Base-by-base conservation (phyloP, 1,284 basidiomycete genomes). In the Boletus smithii region DNA sequence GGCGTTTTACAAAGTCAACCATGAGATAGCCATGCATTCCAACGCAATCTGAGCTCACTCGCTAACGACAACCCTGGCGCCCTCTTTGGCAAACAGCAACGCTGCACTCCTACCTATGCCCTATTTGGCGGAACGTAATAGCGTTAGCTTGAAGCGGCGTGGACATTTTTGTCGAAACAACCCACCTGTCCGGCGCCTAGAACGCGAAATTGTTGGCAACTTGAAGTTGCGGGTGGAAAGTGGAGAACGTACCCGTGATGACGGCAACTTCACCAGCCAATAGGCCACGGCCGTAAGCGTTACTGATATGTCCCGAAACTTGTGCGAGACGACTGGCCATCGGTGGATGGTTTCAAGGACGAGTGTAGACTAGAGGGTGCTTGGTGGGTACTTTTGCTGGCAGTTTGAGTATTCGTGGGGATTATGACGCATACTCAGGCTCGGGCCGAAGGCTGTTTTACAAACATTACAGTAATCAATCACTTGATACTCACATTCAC, bases 31-130 rank as follows among this genome's bases (percentile, higher is more conserved):
- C 27, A 8, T 11, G 18, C 11, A 27, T 20, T 38, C n/a, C 20
- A 14, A 50, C 24, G 34, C 30, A 18, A 33, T 29, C 42, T 20
- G 13, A 8, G 70, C 81, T 60, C 58, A 91, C 88, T 88, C 89
- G 73, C 83, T 82, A 42, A 86, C 83, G 53, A 93, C 88, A 36
- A 93, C 83, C 64, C 88, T 91, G 13, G 91, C 90, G 22, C 91
- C 91, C 62, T 93, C 90, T 55, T 81, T 82, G 6, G 89, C 86
- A 55, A 91, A 93, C 40, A 91, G 74, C 35, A 91, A 68, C 3
- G 90, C 90, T 33, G 79, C 75, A 39, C 84, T 81, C 33, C 77
- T 76, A 8, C 88, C 88, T 53, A 91, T 91, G 54, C 87, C 88
- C 80, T 88, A 27, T 31, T 26, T 14, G 10, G 30, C 7, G 20